phyloP scores from a whole-genome alignment of 805 yeast species.

The Candida vaughaniae region DNA sequence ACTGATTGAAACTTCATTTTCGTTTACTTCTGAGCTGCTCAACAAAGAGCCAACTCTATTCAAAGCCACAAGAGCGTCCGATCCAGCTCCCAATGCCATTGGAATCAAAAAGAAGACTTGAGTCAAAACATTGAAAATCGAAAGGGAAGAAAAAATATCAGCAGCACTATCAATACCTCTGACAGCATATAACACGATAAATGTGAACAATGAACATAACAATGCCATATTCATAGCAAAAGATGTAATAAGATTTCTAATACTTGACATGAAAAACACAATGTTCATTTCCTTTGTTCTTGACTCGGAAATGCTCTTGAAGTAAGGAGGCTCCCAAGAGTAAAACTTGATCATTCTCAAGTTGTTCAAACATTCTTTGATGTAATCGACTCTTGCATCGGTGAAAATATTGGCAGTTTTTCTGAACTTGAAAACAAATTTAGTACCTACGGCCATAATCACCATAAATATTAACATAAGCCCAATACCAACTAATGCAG shows the following conservation, averaged over 20 bases:
- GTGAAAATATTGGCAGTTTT: slow-evolving; percentile 58
- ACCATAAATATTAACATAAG: slow-evolving; percentile 51
- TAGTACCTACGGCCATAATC: slow-evolving; percentile 46
- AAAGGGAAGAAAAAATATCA: slow-evolving; percentile 64
- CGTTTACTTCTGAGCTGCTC: slow-evolving; percentile 41
- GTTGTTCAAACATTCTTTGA: slow-evolving; percentile 75
- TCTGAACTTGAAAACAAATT: slow-evolving; percentile 53
- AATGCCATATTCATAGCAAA: slow-evolving; percentile 65
- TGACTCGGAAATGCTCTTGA: slow-evolving; percentile 48
- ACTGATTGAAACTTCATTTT: slow-evolving; percentile 14
- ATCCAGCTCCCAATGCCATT: slow-evolving; percentile 61
- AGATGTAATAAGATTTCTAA: slow-evolving; percentile 62
- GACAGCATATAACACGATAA: slow-evolving; percentile 37
- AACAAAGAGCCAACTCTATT: slow-evolving; percentile 55
- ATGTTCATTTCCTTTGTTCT: slow-evolving; percentile 61
- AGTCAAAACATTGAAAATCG: slow-evolving; percentile 61
- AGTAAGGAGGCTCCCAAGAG: slow-evolving; percentile 88
- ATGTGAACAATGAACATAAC: slow-evolving; percentile 63
- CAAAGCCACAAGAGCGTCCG: slow-evolving; percentile 65
- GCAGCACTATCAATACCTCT: slow-evolving; percentile 49
- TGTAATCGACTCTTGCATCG: slow-evolving; percentile 69
- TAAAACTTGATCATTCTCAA: slow-evolving; percentile 83
- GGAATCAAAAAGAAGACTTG: slow-evolving; percentile 68
- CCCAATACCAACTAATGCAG: slow-evolving; percentile 68
- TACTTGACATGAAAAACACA: slow-evolving; percentile 60